These are phyloP conservation scores for Pseudogymnoascus sp. DNA, from an alignment of 2,329 filamentous ascomycete genomes.

Conservation along the genomic window DNA sequence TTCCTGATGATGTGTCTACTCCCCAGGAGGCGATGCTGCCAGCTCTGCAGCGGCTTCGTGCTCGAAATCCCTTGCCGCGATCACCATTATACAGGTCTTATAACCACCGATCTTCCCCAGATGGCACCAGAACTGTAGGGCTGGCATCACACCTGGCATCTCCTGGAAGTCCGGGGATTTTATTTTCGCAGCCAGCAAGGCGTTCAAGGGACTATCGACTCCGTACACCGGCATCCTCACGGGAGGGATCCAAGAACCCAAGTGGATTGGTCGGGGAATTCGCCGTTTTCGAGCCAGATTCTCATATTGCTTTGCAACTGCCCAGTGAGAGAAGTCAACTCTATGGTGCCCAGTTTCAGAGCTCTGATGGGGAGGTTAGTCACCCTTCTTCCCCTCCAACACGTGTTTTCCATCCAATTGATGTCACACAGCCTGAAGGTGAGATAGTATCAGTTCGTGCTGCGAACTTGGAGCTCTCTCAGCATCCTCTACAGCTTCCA, in stretches of 20 bases:
- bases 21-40: slow-evolving; percentile 18
- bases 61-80: slow-evolving; percentile 22
- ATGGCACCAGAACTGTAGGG: slow-evolving; percentile 18
- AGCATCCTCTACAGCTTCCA: slow-evolving; percentile 16
- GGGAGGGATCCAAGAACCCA: slow-evolving; percentile 27
- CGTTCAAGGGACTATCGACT: slow-evolving; percentile 25
- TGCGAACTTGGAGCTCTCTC: neutral
- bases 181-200: slow-evolving; percentile 27
- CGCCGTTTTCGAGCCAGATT: neutral
- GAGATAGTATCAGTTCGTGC: neutral
- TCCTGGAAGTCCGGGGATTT: slow-evolving; percentile 24
- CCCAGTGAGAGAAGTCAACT: neutral
- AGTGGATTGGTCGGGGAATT: slow-evolving; percentile 24
- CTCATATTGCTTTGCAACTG: neutral
- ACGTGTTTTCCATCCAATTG: neutral
- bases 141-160: slow-evolving; percentile 22
- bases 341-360: neutral
- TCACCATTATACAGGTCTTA: slow-evolving; percentile 29
- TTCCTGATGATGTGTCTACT: slow-evolving; percentile 25
- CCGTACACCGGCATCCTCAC: slow-evolving; percentile 32
- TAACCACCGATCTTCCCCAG: slow-evolving; percentile 27
- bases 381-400: neutral
- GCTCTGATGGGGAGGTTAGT: neutral
- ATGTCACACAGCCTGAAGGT: neutral
- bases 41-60: slow-evolving; percentile 12